Base-by-base conservation (phyloP, 108 stramenopile species). In the Cyclotella cryptica region DNA sequence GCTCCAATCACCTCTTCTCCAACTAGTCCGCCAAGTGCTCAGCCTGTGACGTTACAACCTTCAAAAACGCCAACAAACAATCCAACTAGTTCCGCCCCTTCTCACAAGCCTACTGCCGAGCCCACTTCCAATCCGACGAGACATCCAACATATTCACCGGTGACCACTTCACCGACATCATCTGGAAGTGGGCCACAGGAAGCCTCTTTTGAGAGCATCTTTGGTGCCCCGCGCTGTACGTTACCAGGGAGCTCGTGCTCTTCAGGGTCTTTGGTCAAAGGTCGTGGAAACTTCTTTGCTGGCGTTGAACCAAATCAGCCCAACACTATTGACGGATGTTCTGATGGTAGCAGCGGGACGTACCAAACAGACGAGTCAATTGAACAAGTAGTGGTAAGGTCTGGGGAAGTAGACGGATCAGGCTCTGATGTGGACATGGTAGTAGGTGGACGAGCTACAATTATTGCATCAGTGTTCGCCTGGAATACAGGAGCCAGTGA, bases 251-350 rank as follows among this genome's bases (percentile, higher is more conserved):
- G 5, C 26, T 41, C 67, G 17, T 75, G 74, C 66, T 27, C 55
- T 19, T 57, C 66, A 5, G 67, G 42, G 14, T 17, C 27, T 55
- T 60, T 75, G 26, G 24, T 75, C 8, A 52, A 75, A 29, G 74
- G 66, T 18, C 27, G 74, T 3, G 74, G 66, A 14, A 28, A 15
- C 18, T 45, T 71, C 3, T 29, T 0, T 5, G 17, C n/a, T 57
- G 49, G 66, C 41, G 4, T 19, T 4, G 77, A 78, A 51, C n/a
- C 40, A 10, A 78, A 78, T 18, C 12, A 22, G 4, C 40, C 77
- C 18, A 78, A 78, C 62, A 72, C 77, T 19, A 39, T 78, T 26
- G 71, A 78, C 47, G 69, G 51, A 9, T 78, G 77, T 21, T n/a
- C 1, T 41, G 77, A 78, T 45, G 77, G 77, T 24, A 44, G 46